Percentiles rank a stretch among this genome's conserved stretches.
Conservation (phyloP, 169 alveolate genomes). For the Besnoitia besnoiti region DNA sequence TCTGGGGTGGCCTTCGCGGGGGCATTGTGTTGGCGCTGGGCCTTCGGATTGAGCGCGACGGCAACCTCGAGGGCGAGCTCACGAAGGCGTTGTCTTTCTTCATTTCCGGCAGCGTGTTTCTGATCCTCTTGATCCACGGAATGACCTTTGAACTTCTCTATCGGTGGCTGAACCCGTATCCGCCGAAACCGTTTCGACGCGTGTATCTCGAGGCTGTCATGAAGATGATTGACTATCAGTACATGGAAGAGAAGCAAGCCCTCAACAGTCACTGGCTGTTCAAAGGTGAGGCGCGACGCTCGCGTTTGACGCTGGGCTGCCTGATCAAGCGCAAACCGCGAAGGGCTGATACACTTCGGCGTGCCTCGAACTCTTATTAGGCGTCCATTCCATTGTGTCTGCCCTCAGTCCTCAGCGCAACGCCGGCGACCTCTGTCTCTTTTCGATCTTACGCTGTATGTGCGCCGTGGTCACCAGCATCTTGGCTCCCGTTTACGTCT, state of each 20-base stretch:
- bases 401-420: neutral
- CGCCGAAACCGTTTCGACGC: constrained; percentile 86
- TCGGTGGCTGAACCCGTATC: constrained; percentile 83
- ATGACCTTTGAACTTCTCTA: constrained; percentile 87
- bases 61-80: constrained; percentile 74
- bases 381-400: neutral
- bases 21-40: constrained; percentile 92
- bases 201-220: constrained; percentile 86
- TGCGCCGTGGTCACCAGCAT: too few species aligned
- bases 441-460: too few species aligned
- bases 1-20: constrained; percentile 94
- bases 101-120: constrained; percentile 89
- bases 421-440: neutral
- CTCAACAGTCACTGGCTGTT: constrained; percentile 84
- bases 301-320: too few species aligned
- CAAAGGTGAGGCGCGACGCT: constrained; percentile 70
- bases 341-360: too few species aligned
- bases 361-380: too few species aligned
- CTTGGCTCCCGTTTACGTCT: too few species aligned
- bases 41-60: constrained; percentile 87
- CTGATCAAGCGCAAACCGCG: too few species aligned
- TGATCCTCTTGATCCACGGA: constrained; percentile 90
- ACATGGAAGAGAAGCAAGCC: constrained; percentile 73
- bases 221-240: constrained; percentile 84
- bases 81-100: constrained; percentile 88